Base-by-base conservation (phyloP, 345 rosid species). In the Erodium maritimum region DNA sequence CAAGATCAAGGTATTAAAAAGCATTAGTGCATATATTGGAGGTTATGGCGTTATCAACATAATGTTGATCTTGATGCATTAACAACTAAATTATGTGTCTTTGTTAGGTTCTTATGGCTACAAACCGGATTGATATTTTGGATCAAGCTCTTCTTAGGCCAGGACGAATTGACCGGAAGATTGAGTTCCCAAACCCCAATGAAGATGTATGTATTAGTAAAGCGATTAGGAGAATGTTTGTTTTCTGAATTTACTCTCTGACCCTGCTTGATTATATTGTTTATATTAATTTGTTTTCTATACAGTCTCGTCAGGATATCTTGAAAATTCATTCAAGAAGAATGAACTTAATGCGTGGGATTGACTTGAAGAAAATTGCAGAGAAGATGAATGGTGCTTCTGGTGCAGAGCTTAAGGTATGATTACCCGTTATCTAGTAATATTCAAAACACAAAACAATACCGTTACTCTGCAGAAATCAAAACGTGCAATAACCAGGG, bases 301-400 rank as follows among this genome's bases (percentile, higher is more conserved):
- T 78, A 81, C 87, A 94, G 99, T 90, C 96, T 53, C 96, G 97
- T 58, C 57, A 52, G 24, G 99, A 94, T 73, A 94, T 94, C 75
- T 73, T 94, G 59, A 94, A 94, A 80, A 94, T 94, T 2, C 99
- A 94, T 77, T 94, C 99, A 17, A 78, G 97, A 74, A 90, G 74
- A 66, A 93, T 93, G 99, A 93, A 93, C 64, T 76, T 93, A 69
- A 90, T 93, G 97, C 87, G 99, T 50, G 97, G 97, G 21, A 93
- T 93, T 72, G 97, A 93, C 76, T 55, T 93, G 81, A 93, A 87
- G 79, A 93, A 93, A 80, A 93, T 93, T 50, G 97, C 97, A 5
- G 97, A 85, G 74, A 93, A 93, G 80, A 93, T 93, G 99, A 85
- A 83, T 61, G 99, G 99, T 61, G 99, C 97, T 48, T 94, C 99